Evolutionary conservation across 441 rosid species (phyloP).

Genomic region (Croton setiger): DNA sequence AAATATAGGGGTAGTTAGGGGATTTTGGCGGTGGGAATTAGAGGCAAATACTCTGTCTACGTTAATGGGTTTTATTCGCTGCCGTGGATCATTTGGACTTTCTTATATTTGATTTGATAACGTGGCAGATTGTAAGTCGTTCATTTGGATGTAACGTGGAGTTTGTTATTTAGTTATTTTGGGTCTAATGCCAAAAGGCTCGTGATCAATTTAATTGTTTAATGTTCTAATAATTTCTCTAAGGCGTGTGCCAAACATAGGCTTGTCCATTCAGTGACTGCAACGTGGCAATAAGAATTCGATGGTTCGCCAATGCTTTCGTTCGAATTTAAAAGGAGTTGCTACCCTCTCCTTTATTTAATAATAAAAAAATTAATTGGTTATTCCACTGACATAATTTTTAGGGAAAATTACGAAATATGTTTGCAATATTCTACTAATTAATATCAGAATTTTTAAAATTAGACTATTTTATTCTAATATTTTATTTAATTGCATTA

Average conservation of each 20-base stretch:
- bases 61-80: neutral
- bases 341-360: no score
- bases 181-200: neutral
- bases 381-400: no score
- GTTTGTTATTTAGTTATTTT: neutral
- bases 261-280: neutral
- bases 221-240: neutral
- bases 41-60: neutral
- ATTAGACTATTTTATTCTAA: no score
- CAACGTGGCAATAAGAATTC: no score
- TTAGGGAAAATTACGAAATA: no score
- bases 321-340: no score
- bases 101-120: neutral
- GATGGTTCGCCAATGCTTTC: no score
- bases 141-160: neutral
- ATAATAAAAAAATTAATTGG: no score
- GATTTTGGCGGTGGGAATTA: conserved; percentile 3
- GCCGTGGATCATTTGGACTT: conserved; percentile 9
- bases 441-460: no score
- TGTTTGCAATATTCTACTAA: no score
- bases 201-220: neutral
- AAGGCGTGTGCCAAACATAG: conserved; percentile 25
- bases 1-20: conserved; percentile 15
- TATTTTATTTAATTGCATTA: no score
- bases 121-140: conserved; percentile 13